Percentiles rank a stretch among this genome's conserved stretches.
Evolutionary conservation across 768 basidiomycete species (phyloP).

Genomic region (Lanmaoa rubissima): DNA sequence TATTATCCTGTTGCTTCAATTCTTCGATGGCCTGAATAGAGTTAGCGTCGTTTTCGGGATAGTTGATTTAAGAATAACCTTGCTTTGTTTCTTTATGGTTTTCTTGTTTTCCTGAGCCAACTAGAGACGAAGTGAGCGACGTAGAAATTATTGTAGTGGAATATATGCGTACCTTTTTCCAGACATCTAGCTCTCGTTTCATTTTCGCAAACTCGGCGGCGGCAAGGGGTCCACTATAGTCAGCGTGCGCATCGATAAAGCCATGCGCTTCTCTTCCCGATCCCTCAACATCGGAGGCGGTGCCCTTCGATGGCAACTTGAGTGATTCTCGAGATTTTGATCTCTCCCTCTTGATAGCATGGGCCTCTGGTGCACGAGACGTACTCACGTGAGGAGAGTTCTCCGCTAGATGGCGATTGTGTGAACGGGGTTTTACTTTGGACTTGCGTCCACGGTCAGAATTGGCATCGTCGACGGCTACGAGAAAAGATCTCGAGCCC

Average conservation of each 20-base stretch:
- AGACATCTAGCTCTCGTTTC: slow-evolving; percentile 54
- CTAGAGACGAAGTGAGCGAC: slow-evolving; percentile 19
- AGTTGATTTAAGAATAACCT: slow-evolving; percentile 38
- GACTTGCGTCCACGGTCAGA: slow-evolving; percentile 34
- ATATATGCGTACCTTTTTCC: slow-evolving; percentile 42
- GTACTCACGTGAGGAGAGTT: slow-evolving; percentile 14
- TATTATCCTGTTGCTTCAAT: slow-evolving; percentile 41
- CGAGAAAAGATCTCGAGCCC: slow-evolving; percentile 26
- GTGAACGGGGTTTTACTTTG: slow-evolving; percentile 27
- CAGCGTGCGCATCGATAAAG: slow-evolving; percentile 15
- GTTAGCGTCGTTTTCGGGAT: slow-evolving; percentile 1
- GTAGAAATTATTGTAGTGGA: background rate
- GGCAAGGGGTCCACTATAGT: slow-evolving; percentile 37
- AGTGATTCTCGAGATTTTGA: slow-evolving; percentile 38
- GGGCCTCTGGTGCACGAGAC: slow-evolving; percentile 10
- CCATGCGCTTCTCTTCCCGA: slow-evolving; percentile 23
- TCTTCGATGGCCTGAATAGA: slow-evolving; percentile 50
- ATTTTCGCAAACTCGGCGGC: slow-evolving; percentile 51
- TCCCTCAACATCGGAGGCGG: slow-evolving; percentile 29
- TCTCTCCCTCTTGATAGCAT: slow-evolving; percentile 28
- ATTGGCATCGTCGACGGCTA: slow-evolving; percentile 27
- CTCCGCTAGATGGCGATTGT: slow-evolving; percentile 23
- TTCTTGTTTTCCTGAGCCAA: slow-evolving; percentile 48
- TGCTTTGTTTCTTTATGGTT: slow-evolving; percentile 50
- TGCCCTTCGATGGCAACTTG: slow-evolving; percentile 21